Conservation (phyloP, 805 yeast genomes). For the Candida sphagnicola region DNA sequence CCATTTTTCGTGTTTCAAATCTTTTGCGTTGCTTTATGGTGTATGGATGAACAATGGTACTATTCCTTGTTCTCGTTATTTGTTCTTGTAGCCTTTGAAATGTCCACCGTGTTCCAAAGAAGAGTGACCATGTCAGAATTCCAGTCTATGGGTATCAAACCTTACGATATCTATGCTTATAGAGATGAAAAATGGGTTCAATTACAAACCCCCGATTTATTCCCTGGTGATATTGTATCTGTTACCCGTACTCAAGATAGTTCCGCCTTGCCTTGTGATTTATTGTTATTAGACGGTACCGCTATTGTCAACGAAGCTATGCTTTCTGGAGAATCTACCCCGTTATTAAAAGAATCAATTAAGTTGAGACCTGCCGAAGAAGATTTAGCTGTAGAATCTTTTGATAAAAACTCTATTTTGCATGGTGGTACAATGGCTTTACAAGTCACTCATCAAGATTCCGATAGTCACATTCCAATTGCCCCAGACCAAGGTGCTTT, state of each 20-base stretch:
- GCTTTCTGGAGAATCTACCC: conserved; percentile 98
- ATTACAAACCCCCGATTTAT: conserved; percentile 65
- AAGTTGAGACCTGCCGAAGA: conserved; percentile 76
- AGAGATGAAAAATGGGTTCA: conserved; percentile 70
- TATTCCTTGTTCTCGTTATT: conserved; percentile 85
- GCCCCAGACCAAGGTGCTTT: conserved; percentile 93
- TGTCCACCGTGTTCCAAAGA: conserved; percentile 93
- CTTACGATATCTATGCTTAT: conserved; percentile 70
- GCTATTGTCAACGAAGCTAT: conserved; percentile 98
- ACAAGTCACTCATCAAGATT: conserved; percentile 74
- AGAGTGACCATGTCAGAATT: conserved; percentile 92
- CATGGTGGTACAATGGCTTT: conserved; percentile 97
- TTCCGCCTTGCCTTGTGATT: conserved; percentile 90
- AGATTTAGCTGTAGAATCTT: conserved; percentile 65
- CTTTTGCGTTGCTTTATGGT: conserved; percentile 93
- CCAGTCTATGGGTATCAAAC: conserved; percentile 95
- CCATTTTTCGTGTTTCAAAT: conserved; percentile 97
- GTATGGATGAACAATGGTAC: conserved; percentile 96
- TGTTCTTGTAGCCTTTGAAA: conserved; percentile 91
- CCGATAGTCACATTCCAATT: conserved; percentile 36
- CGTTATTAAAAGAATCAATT: conserved; percentile 88
- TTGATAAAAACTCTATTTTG: conserved; percentile 83
- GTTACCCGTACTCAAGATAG: conserved; percentile 87
- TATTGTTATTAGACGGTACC: conserved; percentile 80
- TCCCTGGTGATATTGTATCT: conserved; percentile 92